Percentiles rank a stretch among this genome's conserved stretches.
These are phyloP conservation scores for Taphrina communis DNA, from an alignment of 1,139 yeast species.

Conservation along the genomic window DNA sequence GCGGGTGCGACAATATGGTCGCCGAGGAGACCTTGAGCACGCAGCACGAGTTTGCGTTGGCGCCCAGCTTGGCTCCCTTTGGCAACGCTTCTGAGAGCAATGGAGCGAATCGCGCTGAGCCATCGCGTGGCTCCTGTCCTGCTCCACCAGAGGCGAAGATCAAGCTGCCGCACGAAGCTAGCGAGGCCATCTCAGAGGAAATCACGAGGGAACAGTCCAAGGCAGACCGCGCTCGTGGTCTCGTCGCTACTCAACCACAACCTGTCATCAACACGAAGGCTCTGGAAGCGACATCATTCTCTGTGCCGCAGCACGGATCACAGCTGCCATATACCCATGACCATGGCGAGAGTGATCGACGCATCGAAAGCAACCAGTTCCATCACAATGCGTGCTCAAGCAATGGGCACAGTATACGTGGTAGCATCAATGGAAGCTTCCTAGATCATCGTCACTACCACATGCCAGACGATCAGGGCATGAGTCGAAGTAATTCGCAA, in stretches of 20 bases:
- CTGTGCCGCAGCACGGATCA: slow-evolving; percentile 7
- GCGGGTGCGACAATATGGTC: neutral
- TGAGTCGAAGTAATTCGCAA: neutral
- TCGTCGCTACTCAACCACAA: slow-evolving; percentile 27
- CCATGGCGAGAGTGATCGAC: slow-evolving; percentile 6
- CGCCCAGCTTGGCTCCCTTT: slow-evolving; percentile 16
- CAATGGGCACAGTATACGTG: neutral
- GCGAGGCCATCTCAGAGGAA: neutral
- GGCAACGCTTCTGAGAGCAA: slow-evolving; percentile 19
- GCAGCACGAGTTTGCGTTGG: slow-evolving; percentile 18
- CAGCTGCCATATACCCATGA: slow-evolving; percentile 22
- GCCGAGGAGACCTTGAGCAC: neutral
- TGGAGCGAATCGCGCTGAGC: slow-evolving; percentile 18
- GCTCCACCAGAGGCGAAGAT: slow-evolving; percentile 16
- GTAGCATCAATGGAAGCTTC: slow-evolving; percentile 13
- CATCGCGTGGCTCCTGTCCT: slow-evolving; percentile 20
- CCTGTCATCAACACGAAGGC: slow-evolving; percentile 34
- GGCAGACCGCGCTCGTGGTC: slow-evolving; percentile 14
- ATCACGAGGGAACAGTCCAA: slow-evolving; percentile 20
- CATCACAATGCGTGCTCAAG: neutral
- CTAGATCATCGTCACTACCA: neutral
- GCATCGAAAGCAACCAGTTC: neutral
- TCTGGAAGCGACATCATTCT: slow-evolving; percentile 24
- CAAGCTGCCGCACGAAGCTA: slow-evolving; percentile 14
- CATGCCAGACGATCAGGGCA: too few species aligned